Percentiles rank a stretch among this genome's conserved stretches.
Evolutionary conservation across 2,329 filamentous ascomycete genomes (phyloP).

Genomic region (Colletotrichum noveboracense): DNA sequence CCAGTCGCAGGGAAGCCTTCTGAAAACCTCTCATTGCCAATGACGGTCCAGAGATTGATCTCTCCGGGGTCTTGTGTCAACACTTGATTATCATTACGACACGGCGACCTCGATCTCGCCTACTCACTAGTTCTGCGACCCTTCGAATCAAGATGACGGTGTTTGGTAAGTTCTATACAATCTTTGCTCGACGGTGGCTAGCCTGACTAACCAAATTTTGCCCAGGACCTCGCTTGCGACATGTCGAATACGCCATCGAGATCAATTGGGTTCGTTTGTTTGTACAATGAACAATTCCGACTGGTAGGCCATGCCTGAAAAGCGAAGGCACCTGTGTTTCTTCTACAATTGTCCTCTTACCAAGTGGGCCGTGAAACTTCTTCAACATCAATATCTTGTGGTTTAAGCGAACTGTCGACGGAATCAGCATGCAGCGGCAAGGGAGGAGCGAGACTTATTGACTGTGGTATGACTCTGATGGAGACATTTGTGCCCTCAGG

Average conservation of each 20-base stretch:
- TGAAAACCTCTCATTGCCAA: neutral
- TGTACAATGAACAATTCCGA: neutral
- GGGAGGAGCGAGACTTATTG: neutral
- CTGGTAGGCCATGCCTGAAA: too few relatives aligned
- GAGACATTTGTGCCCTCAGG: neutral
- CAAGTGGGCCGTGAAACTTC: neutral
- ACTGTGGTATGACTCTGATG: neutral
- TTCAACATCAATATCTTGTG: neutral
- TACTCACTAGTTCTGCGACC: neutral
- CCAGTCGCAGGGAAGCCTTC: neutral
- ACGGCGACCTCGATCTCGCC: neutral
- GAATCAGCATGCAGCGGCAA: neutral
- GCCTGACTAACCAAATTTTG: neutral
- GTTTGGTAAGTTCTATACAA: neutral
- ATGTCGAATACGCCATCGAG: neutral
- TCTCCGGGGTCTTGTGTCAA: neutral
- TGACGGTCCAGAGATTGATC: neutral
- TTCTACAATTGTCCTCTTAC: neutral
- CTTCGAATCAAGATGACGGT: neutral
- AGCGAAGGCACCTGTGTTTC: neutral
- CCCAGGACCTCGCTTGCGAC: neutral
- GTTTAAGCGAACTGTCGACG: fast-evolving
- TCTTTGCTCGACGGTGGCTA: neutral
- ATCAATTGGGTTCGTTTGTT: neutral
- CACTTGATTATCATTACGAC: too few relatives aligned